Conservation (phyloP, 2,329 filamentous ascomycete species). For the Monilinia laxa region DNA sequence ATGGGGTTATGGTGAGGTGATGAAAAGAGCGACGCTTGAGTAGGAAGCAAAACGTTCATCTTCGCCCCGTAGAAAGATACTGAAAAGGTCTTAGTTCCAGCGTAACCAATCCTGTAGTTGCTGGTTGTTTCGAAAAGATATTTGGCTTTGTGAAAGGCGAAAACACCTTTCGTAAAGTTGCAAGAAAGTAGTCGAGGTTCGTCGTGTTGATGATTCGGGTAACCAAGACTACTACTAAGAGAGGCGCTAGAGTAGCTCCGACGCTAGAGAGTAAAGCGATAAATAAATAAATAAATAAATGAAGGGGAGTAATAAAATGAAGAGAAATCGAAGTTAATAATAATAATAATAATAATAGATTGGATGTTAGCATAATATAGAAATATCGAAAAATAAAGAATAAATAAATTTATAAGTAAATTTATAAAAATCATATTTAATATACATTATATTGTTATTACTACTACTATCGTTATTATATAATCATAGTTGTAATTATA, state of each 20-base stretch:
- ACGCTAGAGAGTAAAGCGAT: constrained; percentile 1
- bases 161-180: constrained; percentile 18
- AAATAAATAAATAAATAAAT: not conserved
- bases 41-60: constrained; percentile 63
- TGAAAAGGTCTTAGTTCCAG: constrained; percentile 2
- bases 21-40: constrained; percentile 57
- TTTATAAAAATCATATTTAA: no score
- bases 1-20: constrained; percentile 55
- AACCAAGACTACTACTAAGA: constrained; percentile 4
- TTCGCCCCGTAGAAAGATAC: constrained; percentile 32
- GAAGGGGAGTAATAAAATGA: not conserved
- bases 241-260: constrained; percentile 16
- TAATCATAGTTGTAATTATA: no score
- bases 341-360: not conserved
- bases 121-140: constrained; percentile 11
- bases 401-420: no score
- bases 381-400: no score
- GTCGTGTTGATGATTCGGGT: constrained; percentile 16
- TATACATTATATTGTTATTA: no score
- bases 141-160: not conserved
- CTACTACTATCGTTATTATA: no score
- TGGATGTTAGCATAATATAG: no score
- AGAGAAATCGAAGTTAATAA: no score
- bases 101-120: not conserved
- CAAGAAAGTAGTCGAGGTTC: constrained; percentile 20